A percentile compares a stretch with the other conserved stretches of the same genome.
phyloP scores from a whole-genome alignment of 2,329 filamentous ascomycete genomes.

The Emericellopsis atlantica region DNA sequence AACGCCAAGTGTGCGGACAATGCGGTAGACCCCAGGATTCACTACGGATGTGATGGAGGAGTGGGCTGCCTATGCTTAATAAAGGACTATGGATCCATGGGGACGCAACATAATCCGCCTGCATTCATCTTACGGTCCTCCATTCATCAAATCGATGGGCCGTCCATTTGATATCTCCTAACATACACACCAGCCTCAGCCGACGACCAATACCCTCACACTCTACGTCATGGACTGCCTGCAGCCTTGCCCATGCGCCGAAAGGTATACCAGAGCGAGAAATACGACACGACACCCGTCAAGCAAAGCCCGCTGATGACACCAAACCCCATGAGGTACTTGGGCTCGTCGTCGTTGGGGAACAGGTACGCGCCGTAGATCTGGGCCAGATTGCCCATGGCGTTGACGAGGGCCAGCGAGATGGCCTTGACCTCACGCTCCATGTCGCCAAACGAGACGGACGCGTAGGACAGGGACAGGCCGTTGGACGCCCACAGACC shows the following conservation, averaged over 20 bases:
- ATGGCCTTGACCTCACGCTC: slow-evolving; percentile 32
- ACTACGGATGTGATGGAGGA: too few species aligned
- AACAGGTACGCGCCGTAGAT: slow-evolving; percentile 44
- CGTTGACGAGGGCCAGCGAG: slow-evolving; percentile 38
- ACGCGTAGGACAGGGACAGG: slow-evolving; percentile 35
- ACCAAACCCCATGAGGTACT: slow-evolving; percentile 32
- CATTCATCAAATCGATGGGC: too few species aligned
- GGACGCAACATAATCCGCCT: too few species aligned
- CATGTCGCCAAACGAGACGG: slow-evolving; percentile 36
- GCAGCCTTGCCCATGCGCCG: not conserved
- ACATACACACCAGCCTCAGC: too few species aligned
- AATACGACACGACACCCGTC: slow-evolving; percentile 5
- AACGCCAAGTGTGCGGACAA: too few species aligned
- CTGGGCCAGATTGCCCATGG: slow-evolving; percentile 39
- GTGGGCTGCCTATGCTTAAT: too few species aligned
- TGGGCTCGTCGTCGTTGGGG: slow-evolving; percentile 31
- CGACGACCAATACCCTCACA: too few species aligned
- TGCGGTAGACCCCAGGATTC: too few species aligned
- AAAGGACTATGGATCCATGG: too few species aligned
- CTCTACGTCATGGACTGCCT: too few species aligned
- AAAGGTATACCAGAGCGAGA: slow-evolving; percentile 3
- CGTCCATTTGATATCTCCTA: too few species aligned
- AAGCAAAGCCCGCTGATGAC: slow-evolving; percentile 13
- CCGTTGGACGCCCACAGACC: slow-evolving; percentile 42
- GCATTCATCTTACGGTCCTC: too few species aligned